phyloP scores from a whole-genome alignment of 1,139 yeast genomes.

The Yamadazyma trypodendri region DNA sequence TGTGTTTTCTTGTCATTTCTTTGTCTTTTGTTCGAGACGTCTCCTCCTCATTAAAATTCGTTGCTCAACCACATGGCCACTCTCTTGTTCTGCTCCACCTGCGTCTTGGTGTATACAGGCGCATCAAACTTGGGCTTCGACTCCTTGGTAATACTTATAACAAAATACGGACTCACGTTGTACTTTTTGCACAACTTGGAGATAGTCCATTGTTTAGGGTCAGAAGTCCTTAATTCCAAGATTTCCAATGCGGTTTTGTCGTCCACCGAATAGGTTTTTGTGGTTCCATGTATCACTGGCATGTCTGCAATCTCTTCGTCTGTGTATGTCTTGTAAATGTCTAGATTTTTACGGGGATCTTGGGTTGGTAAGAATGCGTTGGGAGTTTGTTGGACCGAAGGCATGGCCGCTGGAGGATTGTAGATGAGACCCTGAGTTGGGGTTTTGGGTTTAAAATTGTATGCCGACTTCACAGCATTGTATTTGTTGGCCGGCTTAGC shows the following conservation, averaged over 20 bases:
- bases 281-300: constrained; percentile 47
- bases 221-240: constrained; percentile 54
- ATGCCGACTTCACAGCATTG: constrained; percentile 39
- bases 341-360: constrained; percentile 56
- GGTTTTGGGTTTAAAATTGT: constrained; percentile 40
- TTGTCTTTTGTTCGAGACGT: too few relatives aligned
- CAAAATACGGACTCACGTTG: constrained; percentile 25
- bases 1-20: too few relatives aligned
- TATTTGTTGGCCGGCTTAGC: constrained; percentile 39
- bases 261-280: constrained; percentile 59
- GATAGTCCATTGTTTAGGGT: constrained; percentile 68
- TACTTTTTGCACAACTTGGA: constrained; percentile 66
- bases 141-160: constrained; percentile 15
- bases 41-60: constrained; percentile 33
- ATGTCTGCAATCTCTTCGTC: constrained; percentile 49
- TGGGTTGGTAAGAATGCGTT: constrained; percentile 64
- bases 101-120: constrained; percentile 27
- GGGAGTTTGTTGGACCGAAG: constrained; percentile 53
- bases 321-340: constrained; percentile 24
- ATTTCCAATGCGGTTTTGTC: constrained; percentile 64
- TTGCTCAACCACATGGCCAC: constrained; percentile 64
- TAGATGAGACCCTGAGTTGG: constrained; percentile 39
- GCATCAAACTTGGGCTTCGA: constrained; percentile 9
- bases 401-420: constrained; percentile 38
- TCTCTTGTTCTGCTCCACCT: constrained; percentile 57